These are phyloP conservation scores for Globisporangium uncinulatum DNA, from an alignment of 352 stramenopile genomes.

Conservation along the genomic window DNA sequence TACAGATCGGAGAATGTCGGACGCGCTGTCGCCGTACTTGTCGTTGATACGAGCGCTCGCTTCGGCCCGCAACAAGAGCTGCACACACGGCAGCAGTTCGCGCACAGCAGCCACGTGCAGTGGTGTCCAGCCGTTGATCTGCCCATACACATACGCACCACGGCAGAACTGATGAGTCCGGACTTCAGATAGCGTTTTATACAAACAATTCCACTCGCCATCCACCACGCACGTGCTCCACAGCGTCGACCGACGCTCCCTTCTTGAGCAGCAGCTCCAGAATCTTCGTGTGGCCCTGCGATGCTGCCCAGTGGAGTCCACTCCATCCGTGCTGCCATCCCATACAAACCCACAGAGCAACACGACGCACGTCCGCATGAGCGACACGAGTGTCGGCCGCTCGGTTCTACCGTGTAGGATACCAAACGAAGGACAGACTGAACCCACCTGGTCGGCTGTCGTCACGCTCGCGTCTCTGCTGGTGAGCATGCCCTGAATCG, in stretches of 20 bases:
- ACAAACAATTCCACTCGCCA: no score
- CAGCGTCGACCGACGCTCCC: constrained; percentile 38
- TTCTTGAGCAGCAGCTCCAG: constrained; percentile 39
- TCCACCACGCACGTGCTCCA: constrained; percentile 40
- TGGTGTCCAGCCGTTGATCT: constrained; percentile 64
- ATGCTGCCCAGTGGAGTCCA: constrained; percentile 70
- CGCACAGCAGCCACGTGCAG: constrained; percentile 66
- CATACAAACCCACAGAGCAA: no score
- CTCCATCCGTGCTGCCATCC: constrained; percentile 62
- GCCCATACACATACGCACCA: neutral
- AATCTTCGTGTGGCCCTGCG: constrained; percentile 51
- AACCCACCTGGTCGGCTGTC: constrained; percentile 48
- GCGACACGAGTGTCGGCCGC: neutral
- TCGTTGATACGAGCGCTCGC: constrained; percentile 35
- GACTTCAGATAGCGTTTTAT: neutral
- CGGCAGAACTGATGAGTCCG: neutral
- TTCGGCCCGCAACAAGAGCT: constrained; percentile 38
- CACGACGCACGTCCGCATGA: neutral
- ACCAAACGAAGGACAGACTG: neutral
- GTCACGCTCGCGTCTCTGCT: constrained; percentile 36
- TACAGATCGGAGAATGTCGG: constrained; percentile 29
- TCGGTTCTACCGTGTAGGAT: neutral
- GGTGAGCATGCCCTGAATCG: constrained; percentile 49
- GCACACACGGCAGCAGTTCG: constrained; percentile 31
- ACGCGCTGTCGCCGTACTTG: constrained; percentile 44